phyloP scores from a whole-genome alignment of 306 rosid genomes.

The Astragalus glycyphyllos region DNA sequence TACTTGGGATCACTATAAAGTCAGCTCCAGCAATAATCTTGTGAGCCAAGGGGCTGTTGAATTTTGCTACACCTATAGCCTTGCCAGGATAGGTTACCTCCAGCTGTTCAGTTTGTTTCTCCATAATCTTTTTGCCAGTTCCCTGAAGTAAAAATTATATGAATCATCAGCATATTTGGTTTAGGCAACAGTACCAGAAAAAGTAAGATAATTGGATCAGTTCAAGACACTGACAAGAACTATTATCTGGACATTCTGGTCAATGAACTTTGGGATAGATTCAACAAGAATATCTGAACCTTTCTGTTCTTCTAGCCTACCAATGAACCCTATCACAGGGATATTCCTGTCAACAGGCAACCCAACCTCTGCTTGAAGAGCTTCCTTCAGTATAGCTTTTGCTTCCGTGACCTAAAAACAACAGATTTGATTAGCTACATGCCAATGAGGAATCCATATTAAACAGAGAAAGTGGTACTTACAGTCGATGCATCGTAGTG shows the following conservation, averaged over 20 bases:
- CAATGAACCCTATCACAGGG: constrained; percentile 90
- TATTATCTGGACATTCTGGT: constrained; percentile 73
- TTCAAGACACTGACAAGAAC: constrained; percentile 80
- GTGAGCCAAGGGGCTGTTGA: constrained; percentile 74
- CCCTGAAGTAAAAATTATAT: constrained; percentile 53
- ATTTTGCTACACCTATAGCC: constrained; percentile 70
- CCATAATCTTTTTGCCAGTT: constrained; percentile 77
- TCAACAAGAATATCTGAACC: constrained; percentile 92
- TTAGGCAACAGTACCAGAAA: constrained; percentile 16
- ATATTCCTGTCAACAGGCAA: constrained; percentile 77
- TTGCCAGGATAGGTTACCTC: constrained; percentile 63
- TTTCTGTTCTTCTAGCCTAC: constrained; percentile 98
- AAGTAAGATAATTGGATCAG: not conserved
- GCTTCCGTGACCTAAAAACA: constrained; percentile 68
- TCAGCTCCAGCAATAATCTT: constrained; percentile 78
- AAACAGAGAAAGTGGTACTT: constrained; percentile 41
- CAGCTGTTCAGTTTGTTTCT: constrained; percentile 64
- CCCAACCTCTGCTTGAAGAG: constrained; percentile 92
- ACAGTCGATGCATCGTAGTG: constrained; percentile 74
- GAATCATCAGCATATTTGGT: constrained; percentile 28
- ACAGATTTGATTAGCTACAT: constrained; percentile 31
- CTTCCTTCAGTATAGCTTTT: constrained; percentile 78
- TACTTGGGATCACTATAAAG: constrained; percentile 71
- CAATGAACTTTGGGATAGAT: constrained; percentile 68
- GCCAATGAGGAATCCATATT: constrained; percentile 3